Evolutionary conservation across 371 early-diverging fungal genomes (phyloP), one percentile per base, ranked within the genome.

Genomic region (Apophysomyces elegans): DNA sequence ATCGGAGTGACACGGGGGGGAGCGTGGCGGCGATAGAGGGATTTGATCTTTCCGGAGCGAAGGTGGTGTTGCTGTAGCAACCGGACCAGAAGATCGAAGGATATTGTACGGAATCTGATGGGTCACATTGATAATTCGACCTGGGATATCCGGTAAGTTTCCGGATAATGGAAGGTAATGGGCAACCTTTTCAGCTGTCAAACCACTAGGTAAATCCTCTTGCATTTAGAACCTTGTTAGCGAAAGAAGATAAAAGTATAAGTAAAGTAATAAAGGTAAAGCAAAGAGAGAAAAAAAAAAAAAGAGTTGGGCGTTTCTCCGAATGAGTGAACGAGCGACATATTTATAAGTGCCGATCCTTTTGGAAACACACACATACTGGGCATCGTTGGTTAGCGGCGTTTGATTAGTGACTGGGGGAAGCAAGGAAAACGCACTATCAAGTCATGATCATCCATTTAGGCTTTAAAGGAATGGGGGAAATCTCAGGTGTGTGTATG

Each of bases 81-180:
- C 45, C 44, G 38, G 47, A 11, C 54, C 59, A 46, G 62, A 41
- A 37, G 80, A 54, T 44, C 83, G 74, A 7, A 80, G 73, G 47
- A 85, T 83, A 43, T 83, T 73, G 64, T 79, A 88, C 0, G 88
- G 88, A 38, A 86, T 88, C 68, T 88, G 83, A 66, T 88, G 88
- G 8, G 84, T 88, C 38, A 88, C 86, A 57, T 84, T 85, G 70
- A 88, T 88, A 58, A 88, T 83, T 36, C 86, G 77, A 3, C 79
- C 79, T 37, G 73, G 70, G 26, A 80, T 74, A 35, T 73, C 56
- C 36, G 80, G 77, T 50, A 50, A 50, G 54, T 50, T 50, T 50
- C 54, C 54, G 32, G 77, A 64, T 43, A 79, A 66, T 38, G 83
- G 83, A 41, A 83, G 64, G 45, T 71, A 78, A 21, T 74, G 65